Evolutionary conservation across 1,139 yeast species (phyloP).

Genomic region (Taphrina betulina): DNA sequence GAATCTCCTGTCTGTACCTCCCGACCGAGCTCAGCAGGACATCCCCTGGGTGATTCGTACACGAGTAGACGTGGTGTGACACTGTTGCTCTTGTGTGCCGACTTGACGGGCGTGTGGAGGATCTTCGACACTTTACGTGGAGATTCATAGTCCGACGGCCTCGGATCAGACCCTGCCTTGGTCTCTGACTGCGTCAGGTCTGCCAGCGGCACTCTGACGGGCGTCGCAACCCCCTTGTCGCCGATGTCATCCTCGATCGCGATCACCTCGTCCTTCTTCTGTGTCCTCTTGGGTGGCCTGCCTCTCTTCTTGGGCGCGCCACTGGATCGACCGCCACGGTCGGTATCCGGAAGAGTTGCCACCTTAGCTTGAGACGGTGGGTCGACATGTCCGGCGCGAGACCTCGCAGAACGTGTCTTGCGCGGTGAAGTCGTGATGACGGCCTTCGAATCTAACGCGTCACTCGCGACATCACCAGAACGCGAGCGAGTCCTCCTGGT

Average conservation of each 20-base stretch:
- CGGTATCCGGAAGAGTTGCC: neutral
- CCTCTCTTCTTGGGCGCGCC: neutral
- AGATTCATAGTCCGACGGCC: too few relatives aligned
- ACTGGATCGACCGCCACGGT: neutral
- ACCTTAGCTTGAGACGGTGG: neutral
- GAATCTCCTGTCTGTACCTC: too few relatives aligned
- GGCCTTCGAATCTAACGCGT: neutral
- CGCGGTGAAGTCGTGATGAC: neutral
- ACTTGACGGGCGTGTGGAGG: neutral
- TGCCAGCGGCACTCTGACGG: neutral
- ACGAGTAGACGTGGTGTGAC: neutral
- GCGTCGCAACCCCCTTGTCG: neutral
- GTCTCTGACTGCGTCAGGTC: neutral
- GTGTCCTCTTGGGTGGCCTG: conserved; percentile 10
- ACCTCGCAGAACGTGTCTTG: conserved; percentile 11
- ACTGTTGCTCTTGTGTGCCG: neutral
- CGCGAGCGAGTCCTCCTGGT: conserved; percentile 13
- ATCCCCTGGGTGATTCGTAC: neutral
- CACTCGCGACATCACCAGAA: neutral
- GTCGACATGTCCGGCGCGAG: neutral
- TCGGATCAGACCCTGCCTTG: neutral
- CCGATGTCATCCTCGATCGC: neutral
- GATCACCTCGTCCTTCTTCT: too few relatives aligned
- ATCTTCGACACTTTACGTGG: neutral
- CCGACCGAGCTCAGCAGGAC: too few relatives aligned